These are phyloP conservation scores for Volvox carteri DNA, from an alignment of 163 green algal species.

Conservation along the genomic window DNA sequence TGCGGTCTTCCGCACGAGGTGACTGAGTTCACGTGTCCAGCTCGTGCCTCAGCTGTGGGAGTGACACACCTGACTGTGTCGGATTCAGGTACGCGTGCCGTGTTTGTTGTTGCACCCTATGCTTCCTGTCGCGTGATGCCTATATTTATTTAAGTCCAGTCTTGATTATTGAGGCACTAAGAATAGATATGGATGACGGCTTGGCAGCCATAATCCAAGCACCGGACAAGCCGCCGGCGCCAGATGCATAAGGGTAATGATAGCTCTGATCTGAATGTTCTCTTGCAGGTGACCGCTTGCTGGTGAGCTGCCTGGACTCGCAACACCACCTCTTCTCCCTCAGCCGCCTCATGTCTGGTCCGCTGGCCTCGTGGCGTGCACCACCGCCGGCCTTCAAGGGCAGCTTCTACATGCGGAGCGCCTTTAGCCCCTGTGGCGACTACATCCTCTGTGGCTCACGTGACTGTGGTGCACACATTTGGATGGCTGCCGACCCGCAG, in stretches of 20 bases:
- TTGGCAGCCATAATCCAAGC: too few species aligned
- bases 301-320: slow-evolving; percentile 49
- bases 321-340: slow-evolving; percentile 41
- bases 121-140: too few species aligned
- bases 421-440: slow-evolving; percentile 47
- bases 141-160: too few species aligned
- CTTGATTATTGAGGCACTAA: too few species aligned
- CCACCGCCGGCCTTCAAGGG: slow-evolving; percentile 5
- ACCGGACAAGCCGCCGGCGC: too few species aligned
- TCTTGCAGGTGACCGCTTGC: slow-evolving; percentile 40
- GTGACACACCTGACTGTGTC: slow-evolving; percentile 35
- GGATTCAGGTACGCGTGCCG: not conserved
- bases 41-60: not conserved
- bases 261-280: too few species aligned
- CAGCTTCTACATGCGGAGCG: slow-evolving; percentile 43
- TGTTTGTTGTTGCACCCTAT: too few species aligned
- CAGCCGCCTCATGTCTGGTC: slow-evolving; percentile 1
- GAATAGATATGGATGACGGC: too few species aligned
- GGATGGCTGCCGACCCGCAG: not conserved
- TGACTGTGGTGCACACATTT: slow-evolving; percentile 38
- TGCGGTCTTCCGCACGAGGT: slow-evolving; percentile 28
- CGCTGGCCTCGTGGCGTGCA: slow-evolving; percentile 14
- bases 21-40: not conserved
- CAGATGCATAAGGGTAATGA: too few species aligned
- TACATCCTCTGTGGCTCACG: slow-evolving; percentile 37